These are phyloP conservation scores for Penicillium hordei DNA, from an alignment of 2,329 filamentous ascomycete species.

Conservation along the genomic window DNA sequence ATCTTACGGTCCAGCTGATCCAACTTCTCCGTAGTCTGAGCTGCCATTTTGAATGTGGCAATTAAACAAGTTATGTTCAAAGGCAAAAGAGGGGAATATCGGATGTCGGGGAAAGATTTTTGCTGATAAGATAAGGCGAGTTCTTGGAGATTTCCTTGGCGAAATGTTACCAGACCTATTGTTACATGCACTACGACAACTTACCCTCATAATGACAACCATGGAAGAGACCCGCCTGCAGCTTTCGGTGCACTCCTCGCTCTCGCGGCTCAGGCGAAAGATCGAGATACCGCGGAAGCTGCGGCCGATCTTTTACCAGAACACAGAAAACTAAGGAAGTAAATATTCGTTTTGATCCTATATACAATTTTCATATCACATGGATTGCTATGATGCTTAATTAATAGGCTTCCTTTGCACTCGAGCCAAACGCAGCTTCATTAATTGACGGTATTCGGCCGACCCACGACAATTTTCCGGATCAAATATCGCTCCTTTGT, in stretches of 20 bases:
- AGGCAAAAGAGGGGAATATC: slow-evolving; percentile 20
- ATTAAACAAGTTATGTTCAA: slow-evolving; percentile 19
- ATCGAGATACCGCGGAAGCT: too few species aligned
- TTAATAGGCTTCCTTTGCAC: background rate
- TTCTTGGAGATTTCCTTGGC: background rate
- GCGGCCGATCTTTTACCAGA: too few species aligned
- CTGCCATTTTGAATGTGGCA: slow-evolving; percentile 39
- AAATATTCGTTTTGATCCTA: background rate
- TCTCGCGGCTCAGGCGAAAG: too few species aligned
- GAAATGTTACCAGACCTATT: background rate
- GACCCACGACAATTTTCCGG: background rate
- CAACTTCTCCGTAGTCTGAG: slow-evolving; percentile 43
- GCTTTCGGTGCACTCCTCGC: too few species aligned
- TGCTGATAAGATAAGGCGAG: slow-evolving; percentile 27
- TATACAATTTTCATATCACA: background rate
- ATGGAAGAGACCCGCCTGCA: background rate
- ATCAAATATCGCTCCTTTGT: background rate
- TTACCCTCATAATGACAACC: background rate
- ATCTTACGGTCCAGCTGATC: slow-evolving; percentile 42
- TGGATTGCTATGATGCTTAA: too few species aligned
- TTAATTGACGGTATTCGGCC: background rate
- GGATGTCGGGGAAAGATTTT: slow-evolving; percentile 28
- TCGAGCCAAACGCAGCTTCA: background rate
- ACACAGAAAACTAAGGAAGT: background rate
- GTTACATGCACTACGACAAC: background rate